Evolutionary conservation across 768 basidiomycete genomes (phyloP).

Genomic region (Lactarius hengduanensis): DNA sequence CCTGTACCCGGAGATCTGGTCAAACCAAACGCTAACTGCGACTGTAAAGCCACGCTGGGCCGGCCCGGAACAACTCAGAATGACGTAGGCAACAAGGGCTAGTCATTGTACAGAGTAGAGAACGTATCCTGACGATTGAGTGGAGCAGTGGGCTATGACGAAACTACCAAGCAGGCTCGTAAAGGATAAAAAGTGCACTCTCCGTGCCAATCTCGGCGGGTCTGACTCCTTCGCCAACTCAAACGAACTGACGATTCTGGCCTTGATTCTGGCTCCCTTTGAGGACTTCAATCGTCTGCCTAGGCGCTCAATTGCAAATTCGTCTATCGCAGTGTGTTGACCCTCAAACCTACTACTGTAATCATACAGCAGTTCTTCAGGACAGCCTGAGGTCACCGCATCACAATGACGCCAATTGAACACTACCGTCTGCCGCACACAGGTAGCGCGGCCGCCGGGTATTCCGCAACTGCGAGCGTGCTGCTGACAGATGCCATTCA

Average conservation of each 20-base stretch:
- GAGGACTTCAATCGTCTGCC: background rate
- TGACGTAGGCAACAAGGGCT: background rate
- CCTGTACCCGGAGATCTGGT: background rate
- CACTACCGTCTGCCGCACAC: conserved; percentile 15
- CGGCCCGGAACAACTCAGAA: background rate
- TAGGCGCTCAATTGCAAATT: conserved; percentile 1
- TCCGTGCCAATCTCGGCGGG: background rate
- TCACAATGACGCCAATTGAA: background rate
- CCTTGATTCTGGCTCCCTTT: background rate
- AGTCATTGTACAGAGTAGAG: background rate
- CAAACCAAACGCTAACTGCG: background rate
- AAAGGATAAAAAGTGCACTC: background rate
- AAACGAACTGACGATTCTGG: background rate
- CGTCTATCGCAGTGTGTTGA: background rate
- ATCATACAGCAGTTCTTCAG: conserved; percentile 21
- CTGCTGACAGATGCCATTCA: conserved; percentile 51
- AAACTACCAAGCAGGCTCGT: background rate
- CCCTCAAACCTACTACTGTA: conserved; percentile 4
- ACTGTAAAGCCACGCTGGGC: background rate
- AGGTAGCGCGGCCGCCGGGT: conserved; percentile 25
- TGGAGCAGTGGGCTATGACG: conserved; percentile 6
- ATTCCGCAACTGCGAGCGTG: conserved; percentile 41
- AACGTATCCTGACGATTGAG: background rate
- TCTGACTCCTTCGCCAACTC: background rate
- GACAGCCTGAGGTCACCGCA: conserved; percentile 6